Base-by-base conservation (phyloP, 2,329 filamentous ascomycete species). In the Cladophialophora carrionii region DNA sequence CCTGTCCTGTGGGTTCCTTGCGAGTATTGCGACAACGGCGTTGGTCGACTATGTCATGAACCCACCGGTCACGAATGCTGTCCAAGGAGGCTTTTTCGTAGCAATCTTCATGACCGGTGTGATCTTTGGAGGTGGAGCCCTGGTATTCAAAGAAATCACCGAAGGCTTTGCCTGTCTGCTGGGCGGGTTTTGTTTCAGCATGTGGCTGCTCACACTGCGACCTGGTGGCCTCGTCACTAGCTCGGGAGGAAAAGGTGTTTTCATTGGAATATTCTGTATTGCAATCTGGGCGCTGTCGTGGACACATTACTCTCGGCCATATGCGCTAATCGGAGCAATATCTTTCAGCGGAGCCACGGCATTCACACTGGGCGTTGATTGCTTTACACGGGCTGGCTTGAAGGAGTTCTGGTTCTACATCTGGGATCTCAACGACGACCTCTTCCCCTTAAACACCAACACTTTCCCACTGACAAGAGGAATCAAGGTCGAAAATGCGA, bases 361-460 rank as follows among this genome's bases (percentile, higher is more conserved):
- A 2, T 82, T 89, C 0, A 85, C 96, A 14, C 78, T 98, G 2
- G 94, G 94, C 2, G 90, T 98, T 64, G 94, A 98, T 75, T 96
- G 92, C 76, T 96, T 94, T 72, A 94, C 88, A 72, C 83, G 87
- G 68, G 92, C 92, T n/a, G 94, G 94, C 0, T 80, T 96, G 72
- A 97, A 96, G 76, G 94, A 98, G 76, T 97, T 97, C 71, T 98
- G 94, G 94, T 84, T 91, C 5, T 98, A 96, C 75, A 83, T 96
- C 43, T 98, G 94, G 94, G 81, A 80, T 53, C 78, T 98, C 46
- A 97, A 97, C 75, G 81, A 87, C 49, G 83, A 90, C 57, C 80
- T 92, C 0, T 98, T 98, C 72, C 93, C 93, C 0, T 79, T 92
- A 1, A 85, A 86, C 43, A 89, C 90, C 1, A 82, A 83, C 55